Conservation (phyloP, 106 monocot genomes). For the Dactylorhiza incarnata region DNA sequence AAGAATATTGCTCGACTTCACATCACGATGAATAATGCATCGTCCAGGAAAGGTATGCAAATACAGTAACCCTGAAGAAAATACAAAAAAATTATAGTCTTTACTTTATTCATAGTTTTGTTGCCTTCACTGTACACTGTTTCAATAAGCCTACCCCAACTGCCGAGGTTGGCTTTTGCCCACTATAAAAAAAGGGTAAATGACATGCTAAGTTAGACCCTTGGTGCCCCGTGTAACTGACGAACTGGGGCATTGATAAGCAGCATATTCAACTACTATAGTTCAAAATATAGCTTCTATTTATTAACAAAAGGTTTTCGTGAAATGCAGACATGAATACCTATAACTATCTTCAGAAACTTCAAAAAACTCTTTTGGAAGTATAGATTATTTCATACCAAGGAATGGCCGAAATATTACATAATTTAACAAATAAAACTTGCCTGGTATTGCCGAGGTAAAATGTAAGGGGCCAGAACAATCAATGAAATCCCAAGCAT, state of each 20-base stretch:
- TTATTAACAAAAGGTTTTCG: not conserved
- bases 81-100: not conserved
- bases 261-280: not conserved
- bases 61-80: constrained; percentile 39
- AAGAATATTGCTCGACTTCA: constrained; percentile 68
- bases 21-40: constrained; percentile 60
- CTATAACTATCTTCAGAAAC: not conserved
- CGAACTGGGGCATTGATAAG: not conserved
- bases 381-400: not conserved
- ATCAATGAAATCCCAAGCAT: too few species aligned
- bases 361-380: not conserved
- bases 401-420: not conserved
- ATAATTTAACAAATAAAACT: not conserved
- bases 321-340: not conserved
- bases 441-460: not conserved
- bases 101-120: not conserved
- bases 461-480: not conserved
- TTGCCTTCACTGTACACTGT: not conserved
- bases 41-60: constrained; percentile 43
- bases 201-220: not conserved
- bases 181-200: not conserved
- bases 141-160: not conserved
- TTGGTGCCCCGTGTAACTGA: not conserved
- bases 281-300: not conserved
- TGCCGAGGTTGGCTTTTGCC: not conserved